phyloP scores from a whole-genome alignment of 495 filamentous ascomycete genomes.

The Lophium mytilinum region DNA sequence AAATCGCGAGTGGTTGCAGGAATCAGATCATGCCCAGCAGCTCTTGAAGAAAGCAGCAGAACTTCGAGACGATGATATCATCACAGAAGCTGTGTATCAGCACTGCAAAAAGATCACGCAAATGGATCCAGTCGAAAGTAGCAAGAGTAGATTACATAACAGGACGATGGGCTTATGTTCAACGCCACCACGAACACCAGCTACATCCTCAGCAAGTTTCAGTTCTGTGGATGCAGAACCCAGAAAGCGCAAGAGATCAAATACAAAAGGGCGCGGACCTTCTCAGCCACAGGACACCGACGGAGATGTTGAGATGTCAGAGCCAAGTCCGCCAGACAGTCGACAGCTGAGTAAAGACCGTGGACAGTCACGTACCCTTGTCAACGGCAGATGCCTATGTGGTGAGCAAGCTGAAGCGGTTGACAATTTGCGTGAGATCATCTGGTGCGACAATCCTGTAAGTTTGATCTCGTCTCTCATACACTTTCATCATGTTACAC shows the following conservation, averaged over 20 bases:
- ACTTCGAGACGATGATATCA: slow-evolving; percentile 2
- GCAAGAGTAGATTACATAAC: neutral
- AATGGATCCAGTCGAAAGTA: neutral
- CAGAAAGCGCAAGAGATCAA: neutral
- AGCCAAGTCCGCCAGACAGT: neutral
- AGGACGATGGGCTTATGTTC: neutral
- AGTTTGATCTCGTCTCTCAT: neutral
- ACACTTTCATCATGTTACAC: neutral
- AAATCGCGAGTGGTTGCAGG: neutral
- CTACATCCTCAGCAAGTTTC: neutral
- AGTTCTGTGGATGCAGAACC: neutral
- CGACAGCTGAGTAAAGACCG: neutral
- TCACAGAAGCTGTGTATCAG: slow-evolving; percentile 1
- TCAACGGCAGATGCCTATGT: neutral
- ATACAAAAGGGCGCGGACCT: neutral
- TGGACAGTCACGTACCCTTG: neutral
- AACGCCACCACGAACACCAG: neutral
- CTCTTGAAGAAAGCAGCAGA: slow-evolving; percentile 1
- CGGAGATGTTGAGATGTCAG: neutral
- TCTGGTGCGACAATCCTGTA: neutral
- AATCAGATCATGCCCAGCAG: neutral
- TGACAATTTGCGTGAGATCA: neutral
- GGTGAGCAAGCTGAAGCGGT: neutral
- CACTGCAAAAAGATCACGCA: neutral
- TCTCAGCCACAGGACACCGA: neutral